Conservation (phyloP, 164 flowering plant species). For the Magnolia sinica region DNA sequence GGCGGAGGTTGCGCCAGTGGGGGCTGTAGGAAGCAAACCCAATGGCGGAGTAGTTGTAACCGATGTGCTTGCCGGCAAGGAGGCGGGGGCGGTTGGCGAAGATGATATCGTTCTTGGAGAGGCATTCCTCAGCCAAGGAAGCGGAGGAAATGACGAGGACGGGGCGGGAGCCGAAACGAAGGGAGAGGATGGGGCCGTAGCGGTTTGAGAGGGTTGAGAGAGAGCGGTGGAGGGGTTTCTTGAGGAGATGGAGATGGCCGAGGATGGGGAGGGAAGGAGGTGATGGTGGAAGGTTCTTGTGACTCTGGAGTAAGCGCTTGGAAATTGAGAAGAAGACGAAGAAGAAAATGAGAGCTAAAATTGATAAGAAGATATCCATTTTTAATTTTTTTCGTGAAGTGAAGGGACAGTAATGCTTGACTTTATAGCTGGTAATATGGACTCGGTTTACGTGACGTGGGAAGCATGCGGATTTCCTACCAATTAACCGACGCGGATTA, state of each 20-base stretch:
- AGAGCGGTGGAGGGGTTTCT: slow-evolving; percentile 16
- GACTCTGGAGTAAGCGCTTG: neutral
- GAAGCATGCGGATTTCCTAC: too few relatives aligned
- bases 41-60: slow-evolving; percentile 26
- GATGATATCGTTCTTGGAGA: slow-evolving; percentile 29
- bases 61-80: slow-evolving; percentile 25
- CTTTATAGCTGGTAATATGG: too few relatives aligned
- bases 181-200: slow-evolving; percentile 23
- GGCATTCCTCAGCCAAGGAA: slow-evolving; percentile 23
- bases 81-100: slow-evolving; percentile 34
- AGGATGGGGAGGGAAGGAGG: slow-evolving; percentile 20
- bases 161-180: slow-evolving; percentile 25
- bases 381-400: too few relatives aligned
- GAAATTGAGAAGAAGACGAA: neutral
- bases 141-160: slow-evolving; percentile 26
- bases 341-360: neutral
- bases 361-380: too few relatives aligned
- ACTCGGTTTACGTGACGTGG: too few relatives aligned
- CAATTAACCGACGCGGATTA: too few relatives aligned
- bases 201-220: slow-evolving; percentile 9
- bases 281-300: slow-evolving; percentile 19
- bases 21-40: slow-evolving; percentile 18
- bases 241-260: slow-evolving; percentile 28
- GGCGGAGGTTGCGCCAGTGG: slow-evolving; percentile 25
- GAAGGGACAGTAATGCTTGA: too few relatives aligned